These are phyloP conservation scores for Evernia prunastri DNA, from an alignment of 495 filamentous ascomycete genomes.

Conservation along the genomic window DNA sequence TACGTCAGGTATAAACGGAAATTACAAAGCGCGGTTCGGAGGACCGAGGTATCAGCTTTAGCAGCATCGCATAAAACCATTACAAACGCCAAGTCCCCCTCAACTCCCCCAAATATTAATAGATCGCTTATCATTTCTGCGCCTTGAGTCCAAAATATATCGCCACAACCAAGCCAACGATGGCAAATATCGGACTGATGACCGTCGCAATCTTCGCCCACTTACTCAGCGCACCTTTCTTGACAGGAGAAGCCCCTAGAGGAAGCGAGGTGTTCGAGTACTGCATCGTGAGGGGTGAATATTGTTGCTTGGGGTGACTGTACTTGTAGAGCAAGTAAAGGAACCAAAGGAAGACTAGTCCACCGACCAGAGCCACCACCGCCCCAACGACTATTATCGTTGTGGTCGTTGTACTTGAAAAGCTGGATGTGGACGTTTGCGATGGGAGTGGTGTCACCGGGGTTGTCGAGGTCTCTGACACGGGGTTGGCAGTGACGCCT, in stretches of 20 bases:
- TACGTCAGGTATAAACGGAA: not conserved
- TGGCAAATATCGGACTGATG: conserved; percentile 3
- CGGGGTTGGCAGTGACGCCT: not conserved
- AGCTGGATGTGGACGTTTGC: not conserved
- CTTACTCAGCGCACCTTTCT: not conserved
- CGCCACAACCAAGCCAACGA: conserved; percentile 3
- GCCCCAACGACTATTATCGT: not conserved
- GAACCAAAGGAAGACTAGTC: conserved; percentile 3
- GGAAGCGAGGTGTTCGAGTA: not conserved
- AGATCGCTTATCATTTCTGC: not conserved
- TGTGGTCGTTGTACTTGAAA: not conserved
- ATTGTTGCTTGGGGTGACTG: not conserved
- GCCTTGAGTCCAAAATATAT: conserved; percentile 7
- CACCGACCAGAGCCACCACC: not conserved
- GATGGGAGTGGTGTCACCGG: not conserved
- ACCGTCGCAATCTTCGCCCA: conserved; percentile 6
- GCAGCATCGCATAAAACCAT: not conserved
- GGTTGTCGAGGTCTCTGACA: not conserved
- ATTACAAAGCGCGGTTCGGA: not conserved
- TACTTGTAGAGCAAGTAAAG: not conserved
- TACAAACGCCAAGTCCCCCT: too few species aligned
- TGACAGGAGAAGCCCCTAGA: not conserved
- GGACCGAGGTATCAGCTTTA: too few species aligned
- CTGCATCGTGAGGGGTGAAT: not conserved
- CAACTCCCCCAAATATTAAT: too few species aligned